Evolutionary conservation across 2,329 filamentous ascomycete species (phyloP).

Genomic region (Arthrobotrys sphaeroides): DNA sequence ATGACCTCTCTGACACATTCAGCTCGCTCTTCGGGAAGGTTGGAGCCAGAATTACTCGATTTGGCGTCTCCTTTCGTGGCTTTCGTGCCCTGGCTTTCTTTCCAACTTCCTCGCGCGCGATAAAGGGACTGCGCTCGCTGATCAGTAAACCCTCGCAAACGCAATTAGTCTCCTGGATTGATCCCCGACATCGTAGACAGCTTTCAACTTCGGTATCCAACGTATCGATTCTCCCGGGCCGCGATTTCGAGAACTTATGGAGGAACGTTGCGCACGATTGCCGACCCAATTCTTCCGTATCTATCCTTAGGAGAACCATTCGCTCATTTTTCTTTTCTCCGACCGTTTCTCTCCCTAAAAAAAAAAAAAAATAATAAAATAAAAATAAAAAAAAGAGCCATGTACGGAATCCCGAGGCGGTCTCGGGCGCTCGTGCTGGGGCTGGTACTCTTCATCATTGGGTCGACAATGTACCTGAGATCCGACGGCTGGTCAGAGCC

Average conservation of each 20-base stretch:
- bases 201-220: background rate
- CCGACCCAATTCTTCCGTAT: background rate
- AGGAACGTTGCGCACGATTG: conserved; percentile 1
- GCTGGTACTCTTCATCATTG: conserved; percentile 17
- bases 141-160: conserved; percentile 22
- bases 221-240: background rate
- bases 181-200: background rate
- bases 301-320: background rate
- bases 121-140: conserved; percentile 9
- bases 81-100: background rate
- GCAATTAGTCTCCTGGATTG: conserved; percentile 13
- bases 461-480: conserved; percentile 18
- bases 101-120: background rate
- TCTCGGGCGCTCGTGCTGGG: conserved; percentile 23
- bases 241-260: background rate
- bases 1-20: background rate
- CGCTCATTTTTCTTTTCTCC: background rate
- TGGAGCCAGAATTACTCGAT: conserved; percentile 14
- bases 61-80: conserved; percentile 2
- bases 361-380: too few relatives aligned
- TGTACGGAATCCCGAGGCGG: conserved; percentile 31
- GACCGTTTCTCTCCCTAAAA: background rate
- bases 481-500: background rate
- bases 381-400: too few relatives aligned
- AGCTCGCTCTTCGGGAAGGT: background rate